These are phyloP conservation scores for Gossypium herbaceum DNA, from an alignment of 345 rosid species.

Conservation along the genomic window DNA sequence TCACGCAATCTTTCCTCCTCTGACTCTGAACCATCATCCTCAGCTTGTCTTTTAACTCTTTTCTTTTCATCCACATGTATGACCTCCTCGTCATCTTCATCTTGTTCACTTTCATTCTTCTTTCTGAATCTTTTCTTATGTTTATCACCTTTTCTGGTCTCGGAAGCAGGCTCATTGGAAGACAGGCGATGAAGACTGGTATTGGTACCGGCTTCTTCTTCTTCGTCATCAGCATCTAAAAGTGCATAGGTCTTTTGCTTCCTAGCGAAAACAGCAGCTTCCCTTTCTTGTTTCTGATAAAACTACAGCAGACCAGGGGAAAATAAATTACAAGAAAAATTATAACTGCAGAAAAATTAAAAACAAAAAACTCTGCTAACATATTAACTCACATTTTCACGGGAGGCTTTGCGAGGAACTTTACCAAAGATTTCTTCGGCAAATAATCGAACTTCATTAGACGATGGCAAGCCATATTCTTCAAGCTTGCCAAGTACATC, in stretches of 20 bases:
- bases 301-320: conserved; percentile 29
- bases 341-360: not conserved
- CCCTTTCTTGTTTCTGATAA: conserved; percentile 80
- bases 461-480: conserved; percentile 50
- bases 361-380: not conserved
- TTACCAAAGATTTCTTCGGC: conserved; percentile 54
- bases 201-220: conserved; percentile 29
- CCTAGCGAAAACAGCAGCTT: conserved; percentile 72
- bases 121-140: conserved; percentile 77
- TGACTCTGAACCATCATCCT: conserved; percentile 80
- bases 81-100: conserved; percentile 63
- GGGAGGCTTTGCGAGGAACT: conserved; percentile 48
- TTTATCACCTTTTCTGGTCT: conserved; percentile 40
- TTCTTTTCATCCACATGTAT: conserved; percentile 41
- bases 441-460: conserved; percentile 48
- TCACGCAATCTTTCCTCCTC: conserved; percentile 93
- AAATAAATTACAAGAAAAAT: not conserved
- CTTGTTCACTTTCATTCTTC: conserved; percentile 64
- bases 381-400: conserved; percentile 52
- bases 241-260: conserved; percentile 65
- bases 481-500: conserved; percentile 47
- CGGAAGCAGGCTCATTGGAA: conserved; percentile 28
- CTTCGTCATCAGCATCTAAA: conserved; percentile 71
- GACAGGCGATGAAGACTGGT: conserved; percentile 29
- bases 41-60: conserved; percentile 49